Evolutionary conservation across 2,329 filamentous ascomycete species (phyloP).

Genomic region (Neoarthrinium moseri): DNA sequence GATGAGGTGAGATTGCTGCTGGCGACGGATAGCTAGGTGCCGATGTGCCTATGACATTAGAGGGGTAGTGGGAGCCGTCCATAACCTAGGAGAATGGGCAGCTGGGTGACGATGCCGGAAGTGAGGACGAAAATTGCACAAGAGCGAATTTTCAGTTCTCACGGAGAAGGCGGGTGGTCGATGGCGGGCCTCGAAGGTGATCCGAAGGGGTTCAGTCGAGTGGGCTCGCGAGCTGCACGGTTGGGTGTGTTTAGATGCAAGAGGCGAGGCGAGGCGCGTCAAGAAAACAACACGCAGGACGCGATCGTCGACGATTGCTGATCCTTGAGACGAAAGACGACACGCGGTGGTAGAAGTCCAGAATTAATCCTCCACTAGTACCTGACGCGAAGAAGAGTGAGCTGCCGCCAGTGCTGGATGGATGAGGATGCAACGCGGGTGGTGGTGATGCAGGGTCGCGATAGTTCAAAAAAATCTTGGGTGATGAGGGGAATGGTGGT

Average conservation of each 20-base stretch:
- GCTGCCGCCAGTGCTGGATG: constrained; percentile 10
- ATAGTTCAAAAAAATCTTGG: constrained; percentile 19
- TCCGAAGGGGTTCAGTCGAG: neutral
- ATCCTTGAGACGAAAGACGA: neutral
- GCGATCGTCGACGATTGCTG: constrained; percentile 5
- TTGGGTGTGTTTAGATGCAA: neutral
- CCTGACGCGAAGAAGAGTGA: constrained; percentile 10
- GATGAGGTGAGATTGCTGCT: constrained; percentile 50
- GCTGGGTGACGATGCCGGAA: constrained; percentile 12
- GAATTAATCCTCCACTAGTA: constrained; percentile 13
- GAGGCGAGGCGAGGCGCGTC: constrained; percentile 1
- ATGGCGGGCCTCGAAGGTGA: no score
- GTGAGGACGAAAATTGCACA: constrained; percentile 7
- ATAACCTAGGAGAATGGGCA: constrained; percentile 39
- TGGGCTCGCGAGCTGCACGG: neutral
- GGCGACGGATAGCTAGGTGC: constrained; percentile 51
- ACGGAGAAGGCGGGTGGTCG: neutral
- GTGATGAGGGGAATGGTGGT: constrained; percentile 28
- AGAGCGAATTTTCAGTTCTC: constrained; percentile 11
- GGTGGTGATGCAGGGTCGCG: constrained; percentile 17
- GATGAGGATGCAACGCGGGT: constrained; percentile 19
- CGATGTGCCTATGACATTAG: constrained; percentile 56
- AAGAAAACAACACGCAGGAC: constrained; percentile 5
- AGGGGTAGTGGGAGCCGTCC: constrained; percentile 53
- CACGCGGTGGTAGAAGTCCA: constrained; percentile 5